Evolutionary conservation across 2,329 filamentous ascomycete species (phyloP), one percentile per base, ranked within the genome.

Genomic region (Alternaria brassicicola): DNA sequence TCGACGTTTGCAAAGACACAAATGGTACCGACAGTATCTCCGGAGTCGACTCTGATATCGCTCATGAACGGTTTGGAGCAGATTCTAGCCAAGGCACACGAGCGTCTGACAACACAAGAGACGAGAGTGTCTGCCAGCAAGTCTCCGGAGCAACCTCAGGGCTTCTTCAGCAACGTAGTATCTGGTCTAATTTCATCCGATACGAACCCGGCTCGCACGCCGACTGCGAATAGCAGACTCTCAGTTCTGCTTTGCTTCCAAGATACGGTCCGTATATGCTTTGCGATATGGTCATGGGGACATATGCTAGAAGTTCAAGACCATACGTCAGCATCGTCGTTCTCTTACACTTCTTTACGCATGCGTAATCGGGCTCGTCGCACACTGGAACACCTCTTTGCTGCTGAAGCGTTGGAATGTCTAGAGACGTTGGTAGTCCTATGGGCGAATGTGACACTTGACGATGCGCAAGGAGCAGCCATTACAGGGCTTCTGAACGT

Each of bases 191-290:
- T 97, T 73, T 85, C 92, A 35, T 86, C 90, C 1, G 93, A 97
- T 58, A 83, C 86, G 1, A 88, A 85, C 2, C 90, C 93, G 60
- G 85, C 87, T n/a, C 88, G 93, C 47, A 92, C 89, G 58, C 87
- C 89, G 7, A 93, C 91, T n/a, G 93, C 93, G 8, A 99, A 98
- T 71, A 94, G 95, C 68, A 87, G 94, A 43, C 83, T 99, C 21
- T 98, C 95, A 0, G 94, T 99, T 19, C 84, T 97, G 41, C 83
- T 99, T n/a, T 96, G 93, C 10, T 97, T 99, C 74, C 94, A 98
- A 76, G 96, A 99, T 75, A 92, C 93, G 1, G 92, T 98, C 57
- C 88, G 92, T 23, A 91, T 96, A 48, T 97, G 93, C 76, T 96
- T 96, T 74, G 87, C 84, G 12, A 97, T 99, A 51, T 99, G 96